A percentile compares a stretch with the other conserved stretches of the same genome.
These are phyloP conservation scores for Fusarium tuaranense DNA, from an alignment of 2,329 filamentous ascomycete species.

Conservation along the genomic window DNA sequence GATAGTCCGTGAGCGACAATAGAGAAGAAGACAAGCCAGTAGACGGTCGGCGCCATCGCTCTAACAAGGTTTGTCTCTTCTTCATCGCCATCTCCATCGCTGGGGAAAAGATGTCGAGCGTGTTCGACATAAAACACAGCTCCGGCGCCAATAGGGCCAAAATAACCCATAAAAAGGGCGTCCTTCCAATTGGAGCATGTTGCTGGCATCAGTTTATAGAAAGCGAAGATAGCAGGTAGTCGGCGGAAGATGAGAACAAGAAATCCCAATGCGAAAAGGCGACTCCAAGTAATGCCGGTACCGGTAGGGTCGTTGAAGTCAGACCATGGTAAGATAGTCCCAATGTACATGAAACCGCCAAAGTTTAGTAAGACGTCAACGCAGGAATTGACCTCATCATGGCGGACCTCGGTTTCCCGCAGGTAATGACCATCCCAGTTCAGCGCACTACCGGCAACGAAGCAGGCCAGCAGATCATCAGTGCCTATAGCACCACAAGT, in stretches of 20 bases:
- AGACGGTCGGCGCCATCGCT: slow-evolving; percentile 54
- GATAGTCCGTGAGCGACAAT: slow-evolving; percentile 19
- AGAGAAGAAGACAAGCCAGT: slow-evolving; percentile 52
- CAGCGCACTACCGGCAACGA: background rate
- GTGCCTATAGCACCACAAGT: background rate
- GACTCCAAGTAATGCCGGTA: background rate
- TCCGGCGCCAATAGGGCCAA: slow-evolving; percentile 82
- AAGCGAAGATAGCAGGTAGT: background rate
- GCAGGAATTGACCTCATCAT: background rate
- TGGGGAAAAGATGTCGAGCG: slow-evolving; percentile 55
- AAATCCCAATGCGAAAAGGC: background rate
- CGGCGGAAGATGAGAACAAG: background rate
- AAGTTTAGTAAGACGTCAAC: background rate
- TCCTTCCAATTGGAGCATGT: slow-evolving; percentile 58
- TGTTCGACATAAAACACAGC: slow-evolving; percentile 79
- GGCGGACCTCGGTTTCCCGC: background rate
- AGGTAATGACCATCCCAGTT: background rate
- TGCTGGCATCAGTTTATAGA: background rate
- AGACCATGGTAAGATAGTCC: background rate
- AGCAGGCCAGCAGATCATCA: background rate
- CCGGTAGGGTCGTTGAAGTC: background rate
- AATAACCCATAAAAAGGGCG: slow-evolving; percentile 73
- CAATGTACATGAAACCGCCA: background rate
- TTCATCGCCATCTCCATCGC: slow-evolving; percentile 48
- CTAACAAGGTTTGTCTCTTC: slow-evolving; percentile 51